phyloP scores from a whole-genome alignment of 345 rosid species.

The Citrus reticulata region DNA sequence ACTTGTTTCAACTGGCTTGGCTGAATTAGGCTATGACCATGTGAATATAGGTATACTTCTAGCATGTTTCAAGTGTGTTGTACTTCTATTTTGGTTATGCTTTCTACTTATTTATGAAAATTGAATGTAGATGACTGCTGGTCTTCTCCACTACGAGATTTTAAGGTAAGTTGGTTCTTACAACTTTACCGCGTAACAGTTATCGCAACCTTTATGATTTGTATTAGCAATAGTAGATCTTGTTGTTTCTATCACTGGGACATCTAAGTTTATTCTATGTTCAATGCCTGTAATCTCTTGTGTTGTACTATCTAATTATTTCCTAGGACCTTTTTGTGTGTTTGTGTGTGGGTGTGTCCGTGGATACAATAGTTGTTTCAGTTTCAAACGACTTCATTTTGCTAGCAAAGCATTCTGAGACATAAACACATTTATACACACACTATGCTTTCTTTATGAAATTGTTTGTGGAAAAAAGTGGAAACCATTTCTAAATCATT shows the following conservation, averaged over 20 bases:
- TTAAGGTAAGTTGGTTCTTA: conserved; percentile 38
- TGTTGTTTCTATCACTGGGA: neutral
- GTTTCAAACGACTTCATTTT: neutral
- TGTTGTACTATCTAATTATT: too few relatives aligned
- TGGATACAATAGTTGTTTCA: neutral
- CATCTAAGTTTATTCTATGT: too few relatives aligned
- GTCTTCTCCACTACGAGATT: conserved; percentile 59
- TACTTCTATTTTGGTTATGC: conserved; percentile 7
- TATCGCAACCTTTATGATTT: neutral
- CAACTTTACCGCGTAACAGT: neutral
- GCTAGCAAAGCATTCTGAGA: neutral
- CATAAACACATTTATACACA: neutral
- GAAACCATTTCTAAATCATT: neutral
- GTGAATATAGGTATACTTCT: conserved; percentile 74
- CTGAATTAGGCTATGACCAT: conserved; percentile 77
- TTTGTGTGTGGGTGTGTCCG: too few relatives aligned
- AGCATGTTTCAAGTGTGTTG: neutral
- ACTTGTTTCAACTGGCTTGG: conserved; percentile 83
- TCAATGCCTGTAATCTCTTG: too few relatives aligned
- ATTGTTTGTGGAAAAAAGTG: neutral
- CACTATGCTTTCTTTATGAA: neutral
- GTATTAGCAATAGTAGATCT: neutral
- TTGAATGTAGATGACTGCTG: conserved; percentile 90
- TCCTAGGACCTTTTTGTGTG: too few relatives aligned
- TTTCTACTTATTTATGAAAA: conserved; percentile 19